Percentiles rank a stretch among this genome's conserved stretches.
Evolutionary conservation across 2,329 filamentous ascomycete species (phyloP).

Genomic region (Neonectria hederae): DNA sequence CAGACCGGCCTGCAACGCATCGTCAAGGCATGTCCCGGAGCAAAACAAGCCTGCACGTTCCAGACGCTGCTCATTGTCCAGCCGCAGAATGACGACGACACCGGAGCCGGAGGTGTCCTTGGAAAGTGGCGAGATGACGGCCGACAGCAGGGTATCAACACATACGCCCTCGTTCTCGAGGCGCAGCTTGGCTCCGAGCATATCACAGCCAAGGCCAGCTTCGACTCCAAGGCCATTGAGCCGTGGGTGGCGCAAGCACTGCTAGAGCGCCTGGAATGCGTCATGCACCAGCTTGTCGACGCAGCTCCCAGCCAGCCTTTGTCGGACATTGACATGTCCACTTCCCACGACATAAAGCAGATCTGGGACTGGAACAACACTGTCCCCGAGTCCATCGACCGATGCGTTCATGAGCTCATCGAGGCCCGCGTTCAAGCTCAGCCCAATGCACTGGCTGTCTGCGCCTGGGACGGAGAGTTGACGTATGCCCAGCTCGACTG

Average conservation of each 20-base stretch:
- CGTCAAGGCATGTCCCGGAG: neutral
- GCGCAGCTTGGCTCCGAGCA: neutral
- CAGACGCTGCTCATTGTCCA: conserved; percentile 24
- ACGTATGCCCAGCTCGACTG: conserved; percentile 53
- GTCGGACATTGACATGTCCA: neutral
- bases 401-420: conserved; percentile 32
- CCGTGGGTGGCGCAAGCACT: neutral
- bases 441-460: conserved; percentile 30
- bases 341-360: conserved; percentile 21
- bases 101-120: neutral
- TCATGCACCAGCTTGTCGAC: neutral
- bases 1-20: conserved; percentile 24
- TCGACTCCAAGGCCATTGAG: conserved; percentile 12
- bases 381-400: conserved; percentile 27
- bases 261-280: conserved; percentile 3
- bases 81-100: neutral
- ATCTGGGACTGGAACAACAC: conserved; percentile 26
- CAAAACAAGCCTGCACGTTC: conserved; percentile 7
- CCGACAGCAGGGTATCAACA: conserved; percentile 9
- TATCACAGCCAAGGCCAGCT: neutral
- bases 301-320: neutral
- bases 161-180: conserved; percentile 12
- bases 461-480: conserved; percentile 43
- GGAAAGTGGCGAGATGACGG: conserved; percentile 10
- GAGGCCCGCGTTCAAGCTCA: conserved; percentile 11